phyloP scores from a whole-genome alignment of 1,284 basidiomycete species.

The Phellopilus nigrolimitatus region DNA sequence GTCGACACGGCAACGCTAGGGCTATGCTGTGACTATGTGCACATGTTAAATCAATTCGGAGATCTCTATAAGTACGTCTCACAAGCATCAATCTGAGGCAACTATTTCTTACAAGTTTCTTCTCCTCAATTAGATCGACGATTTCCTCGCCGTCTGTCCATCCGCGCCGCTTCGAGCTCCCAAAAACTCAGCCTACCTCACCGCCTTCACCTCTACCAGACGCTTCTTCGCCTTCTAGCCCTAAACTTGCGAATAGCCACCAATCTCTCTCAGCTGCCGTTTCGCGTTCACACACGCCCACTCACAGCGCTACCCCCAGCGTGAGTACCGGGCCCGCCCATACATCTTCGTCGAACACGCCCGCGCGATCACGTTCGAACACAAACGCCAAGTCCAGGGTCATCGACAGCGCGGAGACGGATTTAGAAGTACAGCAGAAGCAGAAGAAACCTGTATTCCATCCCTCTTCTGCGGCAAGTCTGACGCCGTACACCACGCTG shows the following conservation, averaged over 20 bases:
- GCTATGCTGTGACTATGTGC: constrained; percentile 87
- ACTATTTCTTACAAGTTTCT: not conserved
- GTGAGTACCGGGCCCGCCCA: constrained; percentile 20
- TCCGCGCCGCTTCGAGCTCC: constrained; percentile 7
- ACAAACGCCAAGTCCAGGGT: not conserved
- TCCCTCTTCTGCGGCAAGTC: constrained; percentile 42
- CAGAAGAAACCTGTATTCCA: constrained; percentile 25
- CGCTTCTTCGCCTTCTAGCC: not conserved
- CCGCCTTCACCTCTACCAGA: not conserved
- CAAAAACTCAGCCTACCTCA: not conserved
- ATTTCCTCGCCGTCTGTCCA: constrained; percentile 15
- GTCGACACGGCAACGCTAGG: constrained; percentile 87
- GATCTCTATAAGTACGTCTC: constrained; percentile 73
- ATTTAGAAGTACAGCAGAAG: constrained; percentile 21
- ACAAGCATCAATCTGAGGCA: not conserved
- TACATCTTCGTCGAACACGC: constrained; percentile 1
- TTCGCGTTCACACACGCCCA: constrained; percentile 18
- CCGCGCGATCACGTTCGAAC: constrained; percentile 26
- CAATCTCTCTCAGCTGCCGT: constrained; percentile 11
- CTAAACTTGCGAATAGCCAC: constrained; percentile 1
- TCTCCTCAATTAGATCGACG: constrained; percentile 9
- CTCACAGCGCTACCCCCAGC: constrained; percentile 17
- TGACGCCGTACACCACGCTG: constrained; percentile 74
- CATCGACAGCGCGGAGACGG: not conserved
- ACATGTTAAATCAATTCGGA: constrained; percentile 83